Evolutionary conservation across 768 basidiomycete species (phyloP), one percentile per base, ranked within the genome.

Genomic region (Collybia sp.): DNA sequence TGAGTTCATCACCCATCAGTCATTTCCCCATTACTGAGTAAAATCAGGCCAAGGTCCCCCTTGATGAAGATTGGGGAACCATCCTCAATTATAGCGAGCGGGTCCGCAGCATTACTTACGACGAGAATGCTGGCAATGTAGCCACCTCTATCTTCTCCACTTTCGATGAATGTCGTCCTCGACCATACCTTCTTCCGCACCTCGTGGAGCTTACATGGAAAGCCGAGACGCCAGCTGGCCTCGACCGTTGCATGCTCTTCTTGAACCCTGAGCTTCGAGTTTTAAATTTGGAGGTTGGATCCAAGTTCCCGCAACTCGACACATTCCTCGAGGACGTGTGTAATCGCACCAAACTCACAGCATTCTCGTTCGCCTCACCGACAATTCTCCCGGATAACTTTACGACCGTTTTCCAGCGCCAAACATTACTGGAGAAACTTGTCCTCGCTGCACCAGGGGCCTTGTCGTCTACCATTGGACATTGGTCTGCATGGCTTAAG

Each of bases 401-500:
- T 62, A 80, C 83, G 33, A 80, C 83, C 47, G 72, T 85, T 45
- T 66, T 89, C 34, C 66, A 69, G 37, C 70, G 73, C 36, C 85
- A 88, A 60, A 67, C 73, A 48, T 65, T 60, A 2, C 64, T 89
- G 35, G 82, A 86, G 59, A 82, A 72, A 55, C 60, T 90, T 12
- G 63, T 73, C 30, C 70, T 90, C 35, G 77, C 83, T 38, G 88
- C 85, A 30, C 87, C 88, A 0, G 85, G 85, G n/a, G 83, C 85
- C 19, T 62, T 89, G 33, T 73, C 81, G 0, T 64, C 85, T n/a
- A 71, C 70, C 35, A 73, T 88, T n/a, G 88, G 88, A 20, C 76
- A 77, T 50, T 88, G 86, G 87, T 66, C 76, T n/a, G 76, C 85
- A 17, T 75, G 73, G 19, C 69, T 88, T 8, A 80, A 82, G 35